phyloP scores from a whole-genome alignment of 805 yeast species.

The Saturnispora halmiae region DNA sequence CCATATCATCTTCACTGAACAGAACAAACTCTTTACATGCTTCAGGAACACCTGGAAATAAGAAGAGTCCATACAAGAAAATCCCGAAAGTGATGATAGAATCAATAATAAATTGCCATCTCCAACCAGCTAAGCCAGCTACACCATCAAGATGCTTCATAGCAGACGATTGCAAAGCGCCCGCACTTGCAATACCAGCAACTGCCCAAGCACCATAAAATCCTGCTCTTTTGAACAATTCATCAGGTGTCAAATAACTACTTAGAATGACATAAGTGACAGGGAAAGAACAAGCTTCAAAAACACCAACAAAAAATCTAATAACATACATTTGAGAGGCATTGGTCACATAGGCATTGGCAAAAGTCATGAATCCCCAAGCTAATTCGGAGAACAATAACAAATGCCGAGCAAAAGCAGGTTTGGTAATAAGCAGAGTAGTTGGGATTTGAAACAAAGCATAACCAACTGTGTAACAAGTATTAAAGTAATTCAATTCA shows the following conservation, averaged over 20 bases:
- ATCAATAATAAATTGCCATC: conserved; percentile 66
- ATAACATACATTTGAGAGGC: conserved; percentile 45
- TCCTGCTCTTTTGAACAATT: conserved; percentile 17
- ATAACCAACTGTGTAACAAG: conserved; percentile 37
- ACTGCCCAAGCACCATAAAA: conserved; percentile 16
- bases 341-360: conserved; percentile 33
- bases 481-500: conserved; percentile 21
- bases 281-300: conserved; percentile 57
- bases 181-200: conserved; percentile 47
- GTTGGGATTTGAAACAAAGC: conserved; percentile 55
- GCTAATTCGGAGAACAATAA: conserved; percentile 49
- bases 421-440: conserved; percentile 38
- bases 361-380: conserved; percentile 26
- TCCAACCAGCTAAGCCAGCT: conserved; percentile 54
- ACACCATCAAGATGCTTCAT: conserved; percentile 38
- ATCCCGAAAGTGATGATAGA: conserved; percentile 50
- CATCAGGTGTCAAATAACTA: conserved; percentile 13
- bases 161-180: conserved; percentile 52
- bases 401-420: conserved; percentile 39
- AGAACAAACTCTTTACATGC: conserved; percentile 28
- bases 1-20: conserved; percentile 33
- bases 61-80: conserved; percentile 48
- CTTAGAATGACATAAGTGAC: conserved; percentile 40
- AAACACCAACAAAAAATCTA: conserved; percentile 52
- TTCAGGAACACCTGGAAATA: conserved; percentile 46